Conservation (phyloP, 768 basidiomycete species). For the Psilocybe sp. region DNA sequence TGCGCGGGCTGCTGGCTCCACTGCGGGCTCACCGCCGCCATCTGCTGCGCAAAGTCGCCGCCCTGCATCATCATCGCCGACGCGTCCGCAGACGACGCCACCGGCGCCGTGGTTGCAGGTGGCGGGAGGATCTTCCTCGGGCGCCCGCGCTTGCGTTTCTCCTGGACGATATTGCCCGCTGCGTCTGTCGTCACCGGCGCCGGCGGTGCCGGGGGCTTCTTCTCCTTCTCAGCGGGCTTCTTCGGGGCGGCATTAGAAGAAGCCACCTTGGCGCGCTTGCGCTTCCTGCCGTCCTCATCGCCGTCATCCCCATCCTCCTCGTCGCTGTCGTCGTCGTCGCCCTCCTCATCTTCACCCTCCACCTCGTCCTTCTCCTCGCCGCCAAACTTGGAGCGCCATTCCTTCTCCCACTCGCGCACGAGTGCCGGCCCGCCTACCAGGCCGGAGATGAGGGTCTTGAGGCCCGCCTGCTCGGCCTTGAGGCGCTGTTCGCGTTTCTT, state of each 20-base stretch:
- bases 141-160: constrained; percentile 83
- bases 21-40: constrained; percentile 5
- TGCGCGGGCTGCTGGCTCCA: constrained; percentile 23
- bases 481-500: constrained; percentile 76
- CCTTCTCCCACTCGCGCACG: constrained; percentile 70
- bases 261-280: constrained; percentile 60
- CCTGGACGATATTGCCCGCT: constrained; percentile 39
- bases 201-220: constrained; percentile 27
- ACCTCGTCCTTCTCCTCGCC: constrained; percentile 74
- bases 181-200: constrained; percentile 21
- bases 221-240: constrained; percentile 40
- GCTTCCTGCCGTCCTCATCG: constrained; percentile 43
- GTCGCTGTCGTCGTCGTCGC: constrained; percentile 55
- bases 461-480: constrained; percentile 70
- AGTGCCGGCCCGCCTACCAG: constrained; percentile 75
- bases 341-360: constrained; percentile 49
- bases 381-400: constrained; percentile 73
- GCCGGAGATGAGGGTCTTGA: constrained; percentile 64
- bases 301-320: constrained; percentile 48
- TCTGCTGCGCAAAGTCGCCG: constrained; percentile 12
- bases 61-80: no score
- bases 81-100: constrained; percentile 9
- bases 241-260: constrained; percentile 13
- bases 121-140: constrained; percentile 69
- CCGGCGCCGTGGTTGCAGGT: constrained; percentile 30